A percentile compares a stretch with the other conserved stretches of the same genome.
Evolutionary conservation across 2,329 filamentous ascomycete genomes (phyloP).

Genomic region (Didymella glomerata): DNA sequence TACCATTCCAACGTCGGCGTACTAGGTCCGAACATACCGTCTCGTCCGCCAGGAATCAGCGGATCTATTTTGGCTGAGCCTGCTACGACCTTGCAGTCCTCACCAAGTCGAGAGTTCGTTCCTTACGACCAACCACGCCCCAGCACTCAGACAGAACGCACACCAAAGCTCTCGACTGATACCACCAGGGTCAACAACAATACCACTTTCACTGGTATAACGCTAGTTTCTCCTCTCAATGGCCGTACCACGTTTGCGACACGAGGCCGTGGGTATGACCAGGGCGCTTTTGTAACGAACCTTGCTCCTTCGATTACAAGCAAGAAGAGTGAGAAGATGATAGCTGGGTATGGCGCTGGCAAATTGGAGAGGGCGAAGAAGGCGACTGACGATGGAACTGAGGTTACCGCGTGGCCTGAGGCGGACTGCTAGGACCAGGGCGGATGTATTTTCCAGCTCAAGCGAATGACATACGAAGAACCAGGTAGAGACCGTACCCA

Average conservation of each 20-base stretch:
- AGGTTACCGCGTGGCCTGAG: constrained; percentile 5
- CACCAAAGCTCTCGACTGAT: background rate
- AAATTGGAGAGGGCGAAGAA: background rate
- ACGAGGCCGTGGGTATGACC: constrained; percentile 2
- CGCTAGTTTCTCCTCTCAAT: constrained; percentile 1
- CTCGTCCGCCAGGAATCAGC: background rate
- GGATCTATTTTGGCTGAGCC: background rate
- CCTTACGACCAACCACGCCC: background rate
- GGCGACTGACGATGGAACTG: background rate
- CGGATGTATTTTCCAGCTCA: no score
- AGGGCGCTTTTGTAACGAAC: constrained; percentile 5
- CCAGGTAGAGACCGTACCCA: no score
- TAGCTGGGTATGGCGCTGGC: background rate
- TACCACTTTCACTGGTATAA: background rate
- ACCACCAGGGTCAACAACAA: background rate
- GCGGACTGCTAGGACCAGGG: background rate
- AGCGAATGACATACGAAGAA: no score
- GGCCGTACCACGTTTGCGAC: background rate
- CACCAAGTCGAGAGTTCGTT: background rate
- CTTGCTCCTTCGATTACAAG: background rate
- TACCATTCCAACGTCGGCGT: background rate
- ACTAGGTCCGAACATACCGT: background rate
- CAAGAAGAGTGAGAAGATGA: background rate
- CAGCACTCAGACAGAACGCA: background rate
- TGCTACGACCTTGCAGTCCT: background rate